Conservation (phyloP, 2,329 filamentous ascomycete species). For the Thermoascus crustaceus region DNA sequence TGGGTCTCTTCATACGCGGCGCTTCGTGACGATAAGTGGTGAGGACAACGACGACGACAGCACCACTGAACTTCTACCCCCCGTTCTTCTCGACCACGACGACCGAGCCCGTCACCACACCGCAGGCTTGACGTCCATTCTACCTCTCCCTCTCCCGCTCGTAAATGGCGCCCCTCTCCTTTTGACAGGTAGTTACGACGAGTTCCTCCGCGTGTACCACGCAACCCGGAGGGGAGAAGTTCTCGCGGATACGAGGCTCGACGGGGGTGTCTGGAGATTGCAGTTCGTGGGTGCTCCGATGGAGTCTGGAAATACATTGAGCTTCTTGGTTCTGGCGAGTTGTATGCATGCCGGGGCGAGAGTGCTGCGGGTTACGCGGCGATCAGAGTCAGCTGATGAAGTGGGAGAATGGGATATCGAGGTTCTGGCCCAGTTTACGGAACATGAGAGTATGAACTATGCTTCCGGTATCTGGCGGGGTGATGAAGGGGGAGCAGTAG, state of each 20-base stretch:
- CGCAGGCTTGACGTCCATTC: slow-evolving; percentile 82
- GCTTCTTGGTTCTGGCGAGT: slow-evolving; percentile 61
- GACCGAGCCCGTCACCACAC: slow-evolving; percentile 54
- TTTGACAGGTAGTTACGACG: slow-evolving; percentile 87
- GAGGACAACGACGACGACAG: slow-evolving; percentile 7
- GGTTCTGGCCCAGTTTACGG: slow-evolving; percentile 64
- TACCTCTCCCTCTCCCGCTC: slow-evolving; percentile 51
- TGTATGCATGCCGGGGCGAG: slow-evolving; percentile 88
- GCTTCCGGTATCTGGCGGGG: slow-evolving; percentile 55
- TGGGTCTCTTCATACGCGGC: slow-evolving; percentile 24
- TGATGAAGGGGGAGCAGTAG: slow-evolving; percentile 2
- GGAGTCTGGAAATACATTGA: slow-evolving; percentile 10
- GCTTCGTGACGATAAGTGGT: slow-evolving; percentile 13
- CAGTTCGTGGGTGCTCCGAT: slow-evolving; percentile 41
- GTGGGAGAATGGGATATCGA: slow-evolving; percentile 51
- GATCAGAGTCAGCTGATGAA: slow-evolving; percentile 28
- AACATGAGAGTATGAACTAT: slow-evolving; percentile 94
- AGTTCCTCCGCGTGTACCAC: slow-evolving; percentile 59
- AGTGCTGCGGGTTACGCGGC: slow-evolving; percentile 45
- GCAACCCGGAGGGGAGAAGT: slow-evolving; percentile 36
- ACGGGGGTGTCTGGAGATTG: slow-evolving; percentile 80
- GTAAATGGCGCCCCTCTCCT: slow-evolving; percentile 49
- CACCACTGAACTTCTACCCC: slow-evolving; percentile 7
- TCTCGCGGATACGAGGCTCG: slow-evolving; percentile 58
- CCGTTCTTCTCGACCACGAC: slow-evolving; percentile 20